Conservation (phyloP, 352 stramenopile genomes). For the Pythium aquatile region DNA sequence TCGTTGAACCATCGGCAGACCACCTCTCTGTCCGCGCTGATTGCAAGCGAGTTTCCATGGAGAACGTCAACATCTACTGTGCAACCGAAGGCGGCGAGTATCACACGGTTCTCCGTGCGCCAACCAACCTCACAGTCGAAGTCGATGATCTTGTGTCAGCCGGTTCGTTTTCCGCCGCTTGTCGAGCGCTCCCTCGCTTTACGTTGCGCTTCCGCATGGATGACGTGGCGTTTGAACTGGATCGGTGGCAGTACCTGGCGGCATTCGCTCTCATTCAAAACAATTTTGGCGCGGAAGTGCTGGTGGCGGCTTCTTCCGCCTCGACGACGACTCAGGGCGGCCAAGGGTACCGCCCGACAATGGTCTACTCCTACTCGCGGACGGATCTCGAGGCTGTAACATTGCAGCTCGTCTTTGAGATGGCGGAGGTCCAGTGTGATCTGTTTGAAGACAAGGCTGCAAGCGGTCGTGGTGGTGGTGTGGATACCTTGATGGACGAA, state of each 20-base stretch:
- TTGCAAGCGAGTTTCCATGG: slow-evolving; percentile 42
- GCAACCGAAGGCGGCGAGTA: slow-evolving; percentile 16
- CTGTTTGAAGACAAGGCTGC: slow-evolving; percentile 34
- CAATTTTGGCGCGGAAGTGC: slow-evolving; percentile 73
- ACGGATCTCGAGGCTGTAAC: slow-evolving; percentile 68
- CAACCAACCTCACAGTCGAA: slow-evolving; percentile 55
- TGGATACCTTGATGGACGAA: slow-evolving; percentile 7
- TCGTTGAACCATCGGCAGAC: not conserved
- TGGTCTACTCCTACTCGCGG: slow-evolving; percentile 72
- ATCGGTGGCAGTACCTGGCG: slow-evolving; percentile 50
- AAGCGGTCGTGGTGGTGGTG: not conserved
- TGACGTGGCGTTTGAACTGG: slow-evolving; percentile 28
- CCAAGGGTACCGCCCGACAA: slow-evolving; percentile 37
- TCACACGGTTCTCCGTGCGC: slow-evolving; percentile 30
- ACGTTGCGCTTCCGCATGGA: slow-evolving; percentile 39
- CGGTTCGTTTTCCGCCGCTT: slow-evolving; percentile 35
- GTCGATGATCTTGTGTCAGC: slow-evolving; percentile 69
- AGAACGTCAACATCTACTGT: slow-evolving; percentile 57
- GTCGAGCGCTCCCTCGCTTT: slow-evolving; percentile 54
- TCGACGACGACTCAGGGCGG: slow-evolving; percentile 1
- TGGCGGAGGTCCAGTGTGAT: slow-evolving; percentile 49
- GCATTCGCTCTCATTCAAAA: slow-evolving; percentile 61
- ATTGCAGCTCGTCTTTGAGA: slow-evolving; percentile 58
- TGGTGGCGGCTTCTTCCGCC: slow-evolving; percentile 16
- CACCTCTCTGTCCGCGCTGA: slow-evolving; percentile 29